Percentiles rank a stretch among this genome's conserved stretches.
Evolutionary conservation across 225 moss, liverwort and hornwort genomes (phyloP).

Genomic region (Takakia lepidozioides): DNA sequence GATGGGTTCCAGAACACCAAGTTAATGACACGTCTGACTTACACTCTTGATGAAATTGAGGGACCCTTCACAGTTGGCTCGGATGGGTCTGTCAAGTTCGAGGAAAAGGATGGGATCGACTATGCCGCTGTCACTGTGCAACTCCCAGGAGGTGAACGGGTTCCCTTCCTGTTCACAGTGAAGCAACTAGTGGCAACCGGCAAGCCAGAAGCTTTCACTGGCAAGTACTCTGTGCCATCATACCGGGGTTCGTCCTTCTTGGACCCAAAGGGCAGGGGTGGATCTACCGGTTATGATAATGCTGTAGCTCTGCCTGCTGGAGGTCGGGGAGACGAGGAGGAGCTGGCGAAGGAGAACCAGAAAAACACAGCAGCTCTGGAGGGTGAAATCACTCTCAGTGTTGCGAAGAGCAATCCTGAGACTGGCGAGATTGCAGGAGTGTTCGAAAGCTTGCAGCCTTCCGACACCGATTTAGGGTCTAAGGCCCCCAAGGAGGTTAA

Average conservation of each 20-base stretch:
- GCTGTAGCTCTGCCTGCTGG: slow-evolving; percentile 73
- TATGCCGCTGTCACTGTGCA: slow-evolving; percentile 92
- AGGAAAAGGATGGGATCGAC: slow-evolving; percentile 78
- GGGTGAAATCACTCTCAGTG: too few relatives aligned
- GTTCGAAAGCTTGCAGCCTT: too few relatives aligned
- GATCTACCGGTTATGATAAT: slow-evolving; percentile 78
- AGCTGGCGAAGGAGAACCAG: slow-evolving; percentile 62
- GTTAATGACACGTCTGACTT: slow-evolving; percentile 85
- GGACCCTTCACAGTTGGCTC: slow-evolving; percentile 33
- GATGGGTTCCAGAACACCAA: slow-evolving; percentile 65
- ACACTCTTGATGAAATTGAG: slow-evolving; percentile 74
- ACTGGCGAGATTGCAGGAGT: too few relatives aligned
- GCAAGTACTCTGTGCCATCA: slow-evolving; percentile 64
- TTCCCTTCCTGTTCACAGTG: slow-evolving; percentile 77
- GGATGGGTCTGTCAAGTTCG: slow-evolving; percentile 55
- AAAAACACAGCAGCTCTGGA: slow-evolving; percentile 63
- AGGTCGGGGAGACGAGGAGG: slow-evolving; percentile 75
- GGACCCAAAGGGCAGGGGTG: slow-evolving; percentile 92
- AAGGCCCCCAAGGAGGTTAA: too few relatives aligned
- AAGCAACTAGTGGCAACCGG: slow-evolving; percentile 74
- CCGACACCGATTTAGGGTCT: too few relatives aligned
- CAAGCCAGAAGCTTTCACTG: slow-evolving; percentile 29
- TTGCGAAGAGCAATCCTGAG: too few relatives aligned
- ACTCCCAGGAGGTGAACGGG: slow-evolving; percentile 80
- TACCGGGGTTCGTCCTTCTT: slow-evolving; percentile 87